These are phyloP conservation scores for Dysphania ambrosioides DNA, from an alignment of 148 eudicot species.

Conservation along the genomic window DNA sequence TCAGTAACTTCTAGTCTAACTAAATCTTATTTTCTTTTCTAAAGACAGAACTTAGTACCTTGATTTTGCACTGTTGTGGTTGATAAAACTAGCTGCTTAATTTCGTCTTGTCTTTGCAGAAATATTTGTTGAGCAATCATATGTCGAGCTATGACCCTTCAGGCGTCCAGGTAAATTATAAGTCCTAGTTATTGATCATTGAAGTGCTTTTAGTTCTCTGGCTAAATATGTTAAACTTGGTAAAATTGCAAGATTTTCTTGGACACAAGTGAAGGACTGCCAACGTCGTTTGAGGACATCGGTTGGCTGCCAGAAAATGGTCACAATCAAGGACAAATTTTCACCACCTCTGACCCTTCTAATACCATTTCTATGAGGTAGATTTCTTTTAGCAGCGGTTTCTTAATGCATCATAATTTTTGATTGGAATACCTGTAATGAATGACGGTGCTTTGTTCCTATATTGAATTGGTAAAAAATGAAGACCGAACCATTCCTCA, in stretches of 20 bases:
- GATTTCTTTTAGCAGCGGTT: not conserved
- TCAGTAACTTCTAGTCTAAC: not conserved
- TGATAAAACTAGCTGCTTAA: not conserved
- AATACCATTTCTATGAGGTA: slow-evolving; percentile 27
- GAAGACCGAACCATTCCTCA: slow-evolving; percentile 17
- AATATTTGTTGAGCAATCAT: slow-evolving; percentile 43
- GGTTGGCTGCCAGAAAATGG: slow-evolving; percentile 47
- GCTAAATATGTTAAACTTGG: not conserved
- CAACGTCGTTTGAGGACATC: slow-evolving; percentile 40
- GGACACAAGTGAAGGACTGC: slow-evolving; percentile 44
- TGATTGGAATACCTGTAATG: not conserved
- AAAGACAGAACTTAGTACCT: not conserved
- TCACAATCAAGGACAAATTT: slow-evolving; percentile 37
- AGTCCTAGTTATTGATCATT: not conserved
- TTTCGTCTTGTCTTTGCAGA: slow-evolving; percentile 27
- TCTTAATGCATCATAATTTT: not conserved
- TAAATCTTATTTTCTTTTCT: no score
- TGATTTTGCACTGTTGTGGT: no score
- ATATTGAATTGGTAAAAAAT: slow-evolving; percentile 6
- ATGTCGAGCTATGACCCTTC: slow-evolving; percentile 37
- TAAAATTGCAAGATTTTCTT: slow-evolving; percentile 31
- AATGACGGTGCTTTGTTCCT: not conserved
- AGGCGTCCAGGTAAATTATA: slow-evolving; percentile 40
- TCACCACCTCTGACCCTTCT: slow-evolving; percentile 29
- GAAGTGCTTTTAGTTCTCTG: not conserved